Conservation (phyloP, 768 basidiomycete species). For the Hygrophorus pudorinus region DNA sequence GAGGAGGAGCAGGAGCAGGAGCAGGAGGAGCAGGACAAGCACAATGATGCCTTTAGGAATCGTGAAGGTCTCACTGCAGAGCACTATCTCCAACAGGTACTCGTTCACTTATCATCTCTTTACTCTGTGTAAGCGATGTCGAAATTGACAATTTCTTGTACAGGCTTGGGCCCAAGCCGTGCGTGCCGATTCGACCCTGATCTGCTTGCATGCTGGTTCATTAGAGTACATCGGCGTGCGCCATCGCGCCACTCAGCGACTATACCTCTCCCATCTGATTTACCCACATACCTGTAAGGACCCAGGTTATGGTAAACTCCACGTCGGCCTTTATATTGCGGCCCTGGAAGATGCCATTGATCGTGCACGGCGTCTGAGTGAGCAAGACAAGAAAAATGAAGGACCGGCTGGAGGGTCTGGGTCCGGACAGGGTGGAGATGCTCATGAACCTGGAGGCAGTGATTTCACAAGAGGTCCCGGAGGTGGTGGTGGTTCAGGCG, state of each 20-base stretch:
- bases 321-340: conserved; percentile 3
- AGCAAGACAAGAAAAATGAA: conserved; percentile 1
- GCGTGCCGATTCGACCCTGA: conserved; percentile 3
- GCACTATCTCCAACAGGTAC: conserved; percentile 2
- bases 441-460: conserved; percentile 3
- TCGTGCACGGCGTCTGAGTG: neutral
- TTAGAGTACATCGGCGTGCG: conserved; percentile 10
- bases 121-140: too few relatives aligned
- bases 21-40: too few relatives aligned
- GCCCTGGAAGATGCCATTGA: conserved; percentile 1
- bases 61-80: too few relatives aligned
- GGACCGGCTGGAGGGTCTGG: conserved; percentile 11
- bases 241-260: conserved; percentile 9
- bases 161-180: conserved; percentile 6
- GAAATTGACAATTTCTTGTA: neutral
- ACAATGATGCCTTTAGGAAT: too few relatives aligned
- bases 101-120: neutral
- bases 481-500: conserved; percentile 10
- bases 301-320: conserved; percentile 1
- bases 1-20: too few relatives aligned
- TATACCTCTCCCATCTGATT: conserved; percentile 9
- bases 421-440: conserved; percentile 11
- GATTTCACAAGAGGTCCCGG: conserved; percentile 13
- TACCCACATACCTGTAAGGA: neutral
- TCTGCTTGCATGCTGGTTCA: conserved; percentile 8